Evolutionary conservation across 23 red algal genomes (phyloP).

Genomic region (Gracilaria gracilis): DNA sequence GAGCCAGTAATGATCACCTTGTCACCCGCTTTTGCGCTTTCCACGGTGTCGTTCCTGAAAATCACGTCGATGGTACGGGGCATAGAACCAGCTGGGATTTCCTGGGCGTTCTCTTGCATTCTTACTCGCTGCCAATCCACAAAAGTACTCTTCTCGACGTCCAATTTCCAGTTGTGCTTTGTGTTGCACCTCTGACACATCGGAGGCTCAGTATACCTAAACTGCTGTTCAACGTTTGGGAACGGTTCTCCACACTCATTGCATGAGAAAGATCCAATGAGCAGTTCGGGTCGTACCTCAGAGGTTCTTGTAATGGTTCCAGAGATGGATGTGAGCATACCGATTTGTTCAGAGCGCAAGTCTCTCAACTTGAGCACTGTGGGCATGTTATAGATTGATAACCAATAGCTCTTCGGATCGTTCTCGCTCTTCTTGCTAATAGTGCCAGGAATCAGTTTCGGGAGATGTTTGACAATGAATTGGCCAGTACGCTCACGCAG

Average conservation of each 20-base stretch:
- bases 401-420: slow-evolving; percentile 75
- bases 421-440: slow-evolving; percentile 21
- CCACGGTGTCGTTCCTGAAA: slow-evolving; percentile 96
- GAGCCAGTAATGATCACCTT: slow-evolving; percentile 88
- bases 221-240: slow-evolving; percentile 93
- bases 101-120: slow-evolving; percentile 91
- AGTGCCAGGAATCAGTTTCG: slow-evolving; percentile 38
- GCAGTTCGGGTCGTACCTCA: slow-evolving; percentile 94
- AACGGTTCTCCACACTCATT: slow-evolving; percentile 82
- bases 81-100: slow-evolving; percentile 99
- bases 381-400: slow-evolving; percentile 94
- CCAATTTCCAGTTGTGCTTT: slow-evolving; percentile 90
- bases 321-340: slow-evolving; percentile 78
- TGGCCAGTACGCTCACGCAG: slow-evolving; percentile 69
- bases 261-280: slow-evolving; percentile 85
- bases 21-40: slow-evolving; percentile 97
- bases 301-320: slow-evolving; percentile 96
- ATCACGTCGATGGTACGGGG: slow-evolving; percentile 97
- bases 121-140: slow-evolving; percentile 97
- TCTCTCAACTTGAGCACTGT: slow-evolving; percentile 88
- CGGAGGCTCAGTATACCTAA: slow-evolving; percentile 95
- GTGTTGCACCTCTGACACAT: slow-evolving; percentile 86
- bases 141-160: slow-evolving; percentile 84
- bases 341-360: slow-evolving; percentile 87
- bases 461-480: slow-evolving; percentile 78